Conservation (phyloP, 75 land plant genomes). For the Cryptomeria japonica region DNA sequence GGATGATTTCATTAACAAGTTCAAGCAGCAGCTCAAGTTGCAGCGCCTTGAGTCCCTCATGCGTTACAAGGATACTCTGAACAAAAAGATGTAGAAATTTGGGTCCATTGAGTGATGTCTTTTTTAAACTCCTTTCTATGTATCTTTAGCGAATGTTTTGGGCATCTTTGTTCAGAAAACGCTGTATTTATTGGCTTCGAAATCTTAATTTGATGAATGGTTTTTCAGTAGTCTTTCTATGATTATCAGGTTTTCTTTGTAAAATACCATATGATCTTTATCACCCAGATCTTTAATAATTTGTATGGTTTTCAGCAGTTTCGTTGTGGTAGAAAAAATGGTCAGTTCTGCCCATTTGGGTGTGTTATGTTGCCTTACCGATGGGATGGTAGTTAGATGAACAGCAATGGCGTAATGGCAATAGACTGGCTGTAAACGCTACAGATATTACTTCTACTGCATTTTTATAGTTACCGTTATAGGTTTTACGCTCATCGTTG, state of each 20-base stretch:
- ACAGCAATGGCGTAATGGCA: too few species aligned
- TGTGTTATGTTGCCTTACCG: too few species aligned
- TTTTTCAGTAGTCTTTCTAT: not conserved
- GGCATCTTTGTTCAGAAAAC: not conserved
- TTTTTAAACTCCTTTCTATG: not conserved
- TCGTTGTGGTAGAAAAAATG: too few species aligned
- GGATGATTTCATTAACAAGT: conserved; percentile 74
- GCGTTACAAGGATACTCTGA: conserved; percentile 52
- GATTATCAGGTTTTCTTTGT: not conserved
- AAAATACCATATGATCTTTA: not conserved
- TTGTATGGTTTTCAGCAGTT: too few species aligned
- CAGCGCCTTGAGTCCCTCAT: conserved; percentile 64
- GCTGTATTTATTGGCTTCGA: not conserved
- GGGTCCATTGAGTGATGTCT: not conserved
- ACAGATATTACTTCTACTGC: too few species aligned
- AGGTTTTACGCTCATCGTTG: too few species aligned
- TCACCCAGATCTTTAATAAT: not conserved
- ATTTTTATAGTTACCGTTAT: too few species aligned
- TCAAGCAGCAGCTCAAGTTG: conserved; percentile 66
- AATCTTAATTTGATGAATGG: not conserved
- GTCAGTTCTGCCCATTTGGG: too few species aligned
- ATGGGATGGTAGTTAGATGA: too few species aligned
- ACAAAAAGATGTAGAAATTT: not conserved
- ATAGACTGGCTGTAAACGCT: too few species aligned
- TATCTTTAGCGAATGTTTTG: not conserved